Conservation (phyloP, 2,329 filamentous ascomycete species). For the Exophiala spinifera region DNA sequence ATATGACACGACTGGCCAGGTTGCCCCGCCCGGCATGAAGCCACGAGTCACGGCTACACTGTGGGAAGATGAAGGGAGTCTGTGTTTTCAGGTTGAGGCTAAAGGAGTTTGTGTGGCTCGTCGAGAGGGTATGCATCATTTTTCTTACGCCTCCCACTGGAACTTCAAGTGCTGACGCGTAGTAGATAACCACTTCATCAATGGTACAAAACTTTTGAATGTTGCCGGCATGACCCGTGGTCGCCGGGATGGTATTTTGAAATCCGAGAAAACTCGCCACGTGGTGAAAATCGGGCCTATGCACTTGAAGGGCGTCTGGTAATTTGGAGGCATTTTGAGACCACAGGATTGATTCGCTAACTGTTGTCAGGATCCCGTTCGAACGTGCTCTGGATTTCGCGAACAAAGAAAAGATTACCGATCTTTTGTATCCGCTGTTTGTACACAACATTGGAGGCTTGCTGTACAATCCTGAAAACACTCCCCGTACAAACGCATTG, state of each 20-base stretch:
- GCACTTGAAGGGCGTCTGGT: constrained; percentile 98
- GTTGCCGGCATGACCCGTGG: constrained; percentile 98
- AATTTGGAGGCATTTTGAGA: constrained; percentile 34
- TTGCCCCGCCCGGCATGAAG: constrained; percentile 91
- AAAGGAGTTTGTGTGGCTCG: constrained; percentile 93
- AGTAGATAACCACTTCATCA: constrained; percentile 97
- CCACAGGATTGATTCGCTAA: constrained; percentile 14
- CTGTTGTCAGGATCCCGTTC: constrained; percentile 77
- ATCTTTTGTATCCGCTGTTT: constrained; percentile 90
- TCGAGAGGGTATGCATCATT: constrained; percentile 67
- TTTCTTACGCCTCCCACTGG: background rate
- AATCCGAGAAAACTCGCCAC: constrained; percentile 94
- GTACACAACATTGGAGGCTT: constrained; percentile 95
- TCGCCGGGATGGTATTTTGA: constrained; percentile 89
- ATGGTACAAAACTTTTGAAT: constrained; percentile 93
- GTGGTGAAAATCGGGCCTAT: constrained; percentile 99
- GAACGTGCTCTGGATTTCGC: constrained; percentile 97
- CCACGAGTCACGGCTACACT: constrained; percentile 92
- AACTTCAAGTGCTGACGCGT: constrained; percentile 9
- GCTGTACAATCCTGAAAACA: constrained; percentile 89
- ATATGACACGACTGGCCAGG: constrained; percentile 86
- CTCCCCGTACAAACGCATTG: constrained; percentile 75
- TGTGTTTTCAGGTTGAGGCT: constrained; percentile 97
- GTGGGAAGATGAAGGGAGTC: constrained; percentile 96
- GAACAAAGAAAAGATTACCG: constrained; percentile 99